Evolutionary conservation across 2,329 filamentous ascomycete species (phyloP), one percentile per base, ranked within the genome.

Genomic region (Fusarium longipes): DNA sequence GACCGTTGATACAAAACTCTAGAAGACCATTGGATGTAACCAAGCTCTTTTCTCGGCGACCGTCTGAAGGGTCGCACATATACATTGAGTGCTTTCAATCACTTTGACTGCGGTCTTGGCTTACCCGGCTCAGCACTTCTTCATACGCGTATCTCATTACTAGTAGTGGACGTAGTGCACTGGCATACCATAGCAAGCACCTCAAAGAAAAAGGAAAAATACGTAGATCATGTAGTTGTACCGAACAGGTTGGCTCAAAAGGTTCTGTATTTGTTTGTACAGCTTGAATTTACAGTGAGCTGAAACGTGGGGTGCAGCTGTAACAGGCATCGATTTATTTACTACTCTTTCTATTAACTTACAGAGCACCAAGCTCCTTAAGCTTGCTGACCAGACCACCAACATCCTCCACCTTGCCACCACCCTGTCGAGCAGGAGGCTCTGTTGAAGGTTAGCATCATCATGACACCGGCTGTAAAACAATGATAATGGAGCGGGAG

Each of bases 331-430:
- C 20, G 7, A 32, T 32, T 11, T 47, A 43, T 60, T 54, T 25
- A 44, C 50, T 49, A 43, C 35, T 53, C 30, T 54, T 45, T 45
- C 38, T 36, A 49, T 32, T 30, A 47, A 29, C 66, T 74, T 87
- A 97, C 81, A 97, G 82, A 67, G 94, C 96, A 72, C 96, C 96
- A 69, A 99, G 83, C 83, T 99, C 95, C 87, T 98, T 98, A 77
- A 99, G 84, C 86, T 96, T 97, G 59, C 86, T 81, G 74, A 99
- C 89, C 80, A 99, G 87, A n/a, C 94, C 93, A 80, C 96, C 93
- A 22, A 99, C 96, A 83, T 97, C 91, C 76, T 97, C 93, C 20
- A 99, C 96, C 88, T 98, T 99, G 71, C 93, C 93, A 74, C 96
- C 96, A 38, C 96, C 96, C 82, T 97, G 89, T 79, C 96, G 87